These are phyloP conservation scores for Bathelium albidoporum DNA, from an alignment of 495 filamentous ascomycete species.

Conservation along the genomic window DNA sequence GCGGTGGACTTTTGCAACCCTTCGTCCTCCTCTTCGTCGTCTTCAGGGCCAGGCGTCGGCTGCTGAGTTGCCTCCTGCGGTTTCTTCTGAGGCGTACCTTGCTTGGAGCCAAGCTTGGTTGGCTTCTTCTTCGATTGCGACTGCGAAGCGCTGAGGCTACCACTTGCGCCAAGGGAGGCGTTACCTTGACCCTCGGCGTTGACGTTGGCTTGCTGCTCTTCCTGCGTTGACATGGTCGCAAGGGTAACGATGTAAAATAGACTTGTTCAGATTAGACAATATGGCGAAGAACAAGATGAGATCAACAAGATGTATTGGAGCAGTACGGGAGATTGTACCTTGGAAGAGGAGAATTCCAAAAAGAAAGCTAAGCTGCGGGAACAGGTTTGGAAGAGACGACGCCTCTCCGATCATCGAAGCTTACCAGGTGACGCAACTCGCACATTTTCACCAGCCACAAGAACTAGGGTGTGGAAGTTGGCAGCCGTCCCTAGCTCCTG, in stretches of 20 bases:
- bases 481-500: background rate
- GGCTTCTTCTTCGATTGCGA: constrained; percentile 30
- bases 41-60: constrained; percentile 30
- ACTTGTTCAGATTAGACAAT: background rate
- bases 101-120: constrained; percentile 33
- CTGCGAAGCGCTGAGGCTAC: constrained; percentile 20
- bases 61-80: constrained; percentile 25
- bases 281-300: background rate
- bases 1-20: background rate
- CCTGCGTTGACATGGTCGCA: constrained; percentile 20
- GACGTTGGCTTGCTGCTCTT: constrained; percentile 28
- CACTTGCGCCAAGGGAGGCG: constrained; percentile 24
- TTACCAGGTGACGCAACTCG: constrained; percentile 2
- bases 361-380: constrained; percentile 13
- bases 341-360: constrained; percentile 11
- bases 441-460: background rate
- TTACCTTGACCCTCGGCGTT: constrained; percentile 25
- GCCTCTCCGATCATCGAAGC: constrained; percentile 4
- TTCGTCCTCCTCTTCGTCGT: constrained; percentile 22
- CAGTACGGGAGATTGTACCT: background rate
- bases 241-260: background rate
- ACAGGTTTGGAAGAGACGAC: constrained; percentile 22
- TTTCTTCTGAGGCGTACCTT: constrained; percentile 11
- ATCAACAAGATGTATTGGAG: background rate
- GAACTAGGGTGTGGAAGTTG: background rate